Conservation (phyloP, 768 basidiomycete genomes). For the Amanita fuliginea region DNA sequence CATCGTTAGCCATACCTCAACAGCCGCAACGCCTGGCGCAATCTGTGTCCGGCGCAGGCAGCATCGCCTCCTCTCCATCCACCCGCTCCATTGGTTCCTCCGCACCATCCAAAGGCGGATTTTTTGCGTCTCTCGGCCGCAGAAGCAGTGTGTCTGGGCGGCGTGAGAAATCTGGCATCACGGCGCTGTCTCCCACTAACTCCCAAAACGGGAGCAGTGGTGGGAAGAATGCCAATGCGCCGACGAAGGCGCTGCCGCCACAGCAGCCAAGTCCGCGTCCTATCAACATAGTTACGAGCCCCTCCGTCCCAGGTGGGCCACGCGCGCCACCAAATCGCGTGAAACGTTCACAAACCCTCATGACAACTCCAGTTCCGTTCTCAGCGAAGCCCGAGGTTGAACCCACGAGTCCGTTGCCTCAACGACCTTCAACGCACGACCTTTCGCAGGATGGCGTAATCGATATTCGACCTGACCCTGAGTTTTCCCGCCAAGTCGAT, state of each 20-base stretch:
- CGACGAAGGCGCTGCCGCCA: neutral
- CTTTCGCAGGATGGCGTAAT: constrained; percentile 17
- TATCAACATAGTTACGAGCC: constrained; percentile 2
- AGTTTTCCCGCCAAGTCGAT: constrained; percentile 60
- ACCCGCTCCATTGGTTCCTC: constrained; percentile 37
- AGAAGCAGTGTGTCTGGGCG: constrained; percentile 41
- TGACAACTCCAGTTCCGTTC: constrained; percentile 24
- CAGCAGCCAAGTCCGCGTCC: neutral
- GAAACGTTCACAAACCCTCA: constrained; percentile 59
- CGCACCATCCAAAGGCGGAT: constrained; percentile 37
- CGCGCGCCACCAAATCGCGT: constrained; percentile 55
- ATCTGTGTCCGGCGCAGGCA: constrained; percentile 21
- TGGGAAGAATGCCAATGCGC: neutral
- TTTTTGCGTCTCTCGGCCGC: constrained; percentile 67
- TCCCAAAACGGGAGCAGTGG: neutral
- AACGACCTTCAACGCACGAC: neutral
- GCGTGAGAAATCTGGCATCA: constrained; percentile 7
- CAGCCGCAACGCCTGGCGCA: constrained; percentile 19
- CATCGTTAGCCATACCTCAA: constrained; percentile 41
- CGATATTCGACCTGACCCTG: constrained; percentile 31
- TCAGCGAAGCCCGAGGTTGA: constrained; percentile 12
- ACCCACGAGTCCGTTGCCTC: neutral
- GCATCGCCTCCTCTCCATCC: constrained; percentile 34
- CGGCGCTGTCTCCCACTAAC: constrained; percentile 12
- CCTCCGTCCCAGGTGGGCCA: constrained; percentile 60